Evolutionary conservation across 2,329 filamentous ascomycete species (phyloP).

Genomic region (Cladophialophora psammophila): DNA sequence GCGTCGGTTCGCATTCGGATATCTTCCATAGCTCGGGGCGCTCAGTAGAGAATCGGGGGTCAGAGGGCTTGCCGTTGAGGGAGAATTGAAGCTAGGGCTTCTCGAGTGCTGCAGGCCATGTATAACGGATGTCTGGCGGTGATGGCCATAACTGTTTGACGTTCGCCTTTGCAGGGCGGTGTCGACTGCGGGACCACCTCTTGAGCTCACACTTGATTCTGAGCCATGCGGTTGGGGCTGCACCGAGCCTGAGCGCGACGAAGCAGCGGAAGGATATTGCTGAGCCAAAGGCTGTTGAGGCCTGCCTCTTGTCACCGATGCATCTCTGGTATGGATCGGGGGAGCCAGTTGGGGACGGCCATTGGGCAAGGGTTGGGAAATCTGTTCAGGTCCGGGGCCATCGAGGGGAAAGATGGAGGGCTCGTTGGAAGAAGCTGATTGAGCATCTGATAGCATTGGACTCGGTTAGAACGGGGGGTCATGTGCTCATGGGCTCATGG

Average conservation of each 20-base stretch:
- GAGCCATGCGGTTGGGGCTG: conserved; percentile 34
- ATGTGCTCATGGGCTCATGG: conserved; percentile 11
- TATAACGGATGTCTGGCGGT: conserved; percentile 95
- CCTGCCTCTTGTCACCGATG: conserved; percentile 54
- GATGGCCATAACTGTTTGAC: conserved; percentile 76
- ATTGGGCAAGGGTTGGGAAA: conserved; percentile 25
- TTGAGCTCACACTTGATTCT: conserved; percentile 27
- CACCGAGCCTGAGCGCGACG: conserved; percentile 36
- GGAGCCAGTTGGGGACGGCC: conserved; percentile 45
- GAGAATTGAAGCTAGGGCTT: conserved; percentile 85
- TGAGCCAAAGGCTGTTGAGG: conserved; percentile 30
- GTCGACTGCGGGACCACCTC: conserved; percentile 31
- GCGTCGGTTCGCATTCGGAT: conserved; percentile 23
- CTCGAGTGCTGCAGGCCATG: conserved; percentile 90
- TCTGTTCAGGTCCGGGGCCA: conserved; percentile 37
- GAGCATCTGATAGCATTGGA: conserved; percentile 36
- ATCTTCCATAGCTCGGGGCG: conserved; percentile 28
- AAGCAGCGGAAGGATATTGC: conserved; percentile 27
- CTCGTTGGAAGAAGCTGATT: conserved; percentile 32
- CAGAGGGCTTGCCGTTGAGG: conserved; percentile 78
- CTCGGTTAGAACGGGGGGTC: conserved; percentile 25
- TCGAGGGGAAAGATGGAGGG: conserved; percentile 29
- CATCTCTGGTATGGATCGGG: conserved; percentile 53
- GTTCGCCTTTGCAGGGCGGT: conserved; percentile 57
- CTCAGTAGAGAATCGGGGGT: conserved; percentile 39